phyloP scores from a whole-genome alignment of 495 filamentous ascomycete genomes.

The Neurospora hispaniola region DNA sequence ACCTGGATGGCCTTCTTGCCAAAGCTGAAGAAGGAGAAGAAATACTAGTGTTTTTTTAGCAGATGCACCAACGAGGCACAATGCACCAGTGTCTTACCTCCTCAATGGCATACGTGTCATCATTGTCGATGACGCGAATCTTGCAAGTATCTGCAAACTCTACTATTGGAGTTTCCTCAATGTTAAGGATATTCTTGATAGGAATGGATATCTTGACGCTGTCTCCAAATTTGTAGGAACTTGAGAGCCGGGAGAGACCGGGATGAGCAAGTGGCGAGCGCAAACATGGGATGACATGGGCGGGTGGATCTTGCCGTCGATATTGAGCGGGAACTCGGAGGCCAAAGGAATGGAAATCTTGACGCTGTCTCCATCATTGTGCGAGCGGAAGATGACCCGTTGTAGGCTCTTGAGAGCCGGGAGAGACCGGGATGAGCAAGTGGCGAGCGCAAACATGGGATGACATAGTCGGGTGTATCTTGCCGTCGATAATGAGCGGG shows the following conservation, averaged over 20 bases:
- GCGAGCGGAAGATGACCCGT: slow-evolving; percentile 87
- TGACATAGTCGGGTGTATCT: no score
- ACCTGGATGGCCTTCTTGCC: slow-evolving; percentile 78
- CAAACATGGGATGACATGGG: no score
- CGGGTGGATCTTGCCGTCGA: no score
- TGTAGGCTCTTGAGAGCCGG: slow-evolving; percentile 83
- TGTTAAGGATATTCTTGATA: slow-evolving; percentile 77
- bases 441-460: no score
- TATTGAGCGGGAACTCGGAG: no score
- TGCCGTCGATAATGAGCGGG: slow-evolving; percentile 16
- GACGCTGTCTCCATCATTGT: slow-evolving; percentile 94
- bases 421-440: no score
- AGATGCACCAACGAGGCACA: slow-evolving; percentile 7
- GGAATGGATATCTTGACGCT: slow-evolving; percentile 94
- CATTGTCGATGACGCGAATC: slow-evolving; percentile 80
- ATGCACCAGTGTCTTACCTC: slow-evolving; percentile 50
- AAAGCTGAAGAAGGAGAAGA: slow-evolving; percentile 87
- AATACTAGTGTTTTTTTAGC: slow-evolving; percentile 54
- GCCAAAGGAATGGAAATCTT: slow-evolving; percentile 90
- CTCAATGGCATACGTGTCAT: slow-evolving; percentile 88
- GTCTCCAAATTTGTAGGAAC: no score
- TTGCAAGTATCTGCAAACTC: slow-evolving; percentile 93
- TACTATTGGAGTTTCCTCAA: slow-evolving; percentile 85
- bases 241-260: no score
- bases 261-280: no score